Conservation (phyloP, 768 basidiomycete species). For the Trametes punicea region DNA sequence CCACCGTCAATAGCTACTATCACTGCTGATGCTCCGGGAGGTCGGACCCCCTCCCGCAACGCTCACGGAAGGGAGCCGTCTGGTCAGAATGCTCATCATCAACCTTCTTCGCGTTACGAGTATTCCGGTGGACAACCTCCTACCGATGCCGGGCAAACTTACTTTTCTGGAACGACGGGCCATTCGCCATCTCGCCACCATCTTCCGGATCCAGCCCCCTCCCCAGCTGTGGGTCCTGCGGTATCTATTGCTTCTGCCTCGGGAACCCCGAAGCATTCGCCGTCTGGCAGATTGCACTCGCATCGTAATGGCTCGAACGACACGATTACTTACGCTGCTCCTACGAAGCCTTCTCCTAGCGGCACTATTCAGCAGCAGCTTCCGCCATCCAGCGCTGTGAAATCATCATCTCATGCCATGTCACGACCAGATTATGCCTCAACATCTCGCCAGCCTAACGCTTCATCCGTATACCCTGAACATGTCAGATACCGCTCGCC, state of each 20-base stretch:
- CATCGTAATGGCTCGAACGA: constrained; percentile 30
- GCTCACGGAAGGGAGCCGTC: constrained; percentile 1
- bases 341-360: constrained; percentile 24
- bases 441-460: constrained; percentile 21
- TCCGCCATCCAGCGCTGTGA: constrained; percentile 19
- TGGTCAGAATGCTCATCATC: background rate
- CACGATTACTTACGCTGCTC: constrained; percentile 22
- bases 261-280: constrained; percentile 21
- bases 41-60: background rate
- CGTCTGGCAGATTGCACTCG: constrained; percentile 23
- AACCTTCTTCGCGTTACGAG: constrained; percentile 3
- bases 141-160: background rate
- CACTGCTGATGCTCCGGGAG: background rate
- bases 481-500: constrained; percentile 27
- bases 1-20: constrained; percentile 5
- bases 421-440: constrained; percentile 28
- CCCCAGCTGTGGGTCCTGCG: constrained; percentile 9
- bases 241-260: constrained; percentile 7
- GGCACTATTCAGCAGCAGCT: constrained; percentile 19
- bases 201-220: constrained; percentile 7
- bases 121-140: background rate
- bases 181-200: constrained; percentile 12
- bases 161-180: background rate
- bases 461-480: constrained; percentile 28
- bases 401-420: constrained; percentile 19